Evolutionary conservation across 164 flowering plant genomes (phyloP), one percentile per base, ranked within the genome.

Genomic region (Akebia trifoliata): DNA sequence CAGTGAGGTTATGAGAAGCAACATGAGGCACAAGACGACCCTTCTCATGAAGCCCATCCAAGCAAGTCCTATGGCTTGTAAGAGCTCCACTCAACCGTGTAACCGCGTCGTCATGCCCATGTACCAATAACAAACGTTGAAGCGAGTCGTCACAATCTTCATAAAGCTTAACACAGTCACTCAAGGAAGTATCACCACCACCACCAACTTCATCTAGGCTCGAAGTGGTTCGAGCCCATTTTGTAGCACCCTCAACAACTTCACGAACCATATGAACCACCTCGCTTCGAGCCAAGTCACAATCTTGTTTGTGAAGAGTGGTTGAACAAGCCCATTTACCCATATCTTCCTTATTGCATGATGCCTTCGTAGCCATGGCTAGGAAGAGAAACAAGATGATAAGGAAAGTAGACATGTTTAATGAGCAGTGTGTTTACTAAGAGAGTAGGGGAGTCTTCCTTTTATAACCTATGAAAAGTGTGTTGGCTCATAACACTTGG

Each of bases 51-150:
- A 82, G 63, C 3, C 86, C 81, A 64, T 82, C 92, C 72, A 82
- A 67, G 51, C 87, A 85, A 54, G 76, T 75, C 60, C 71, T 54
- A 40, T 79, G 86, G 70, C 67, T 71, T 0, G 83, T 72, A 8
- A 79, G 49, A 38, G 70, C 79, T 26, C 70, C 80, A 42, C 84
- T 81, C 14, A 82, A 57, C 86, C 87, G 81, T 6, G 79, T 45
- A 5, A 59, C 60, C 0, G 73, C 83, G 47, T 85, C 86, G 3
- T 79, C 75, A 7, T 38, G 21, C 6, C 37, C 47, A 40, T 56
- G 61, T 1, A 36, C 50, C 2, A 24, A 12, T 0, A 63, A 30
- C 67, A 78, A 35, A 25, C 57, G 54, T 1, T 49, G 35, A 1
- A 80, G 70, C 61, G 77, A 49, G 11, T 57, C 31, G 63, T 76